These are phyloP conservation scores for Symbiodinium pilosum DNA, from an alignment of 73 alveolate species.

Conservation along the genomic window DNA sequence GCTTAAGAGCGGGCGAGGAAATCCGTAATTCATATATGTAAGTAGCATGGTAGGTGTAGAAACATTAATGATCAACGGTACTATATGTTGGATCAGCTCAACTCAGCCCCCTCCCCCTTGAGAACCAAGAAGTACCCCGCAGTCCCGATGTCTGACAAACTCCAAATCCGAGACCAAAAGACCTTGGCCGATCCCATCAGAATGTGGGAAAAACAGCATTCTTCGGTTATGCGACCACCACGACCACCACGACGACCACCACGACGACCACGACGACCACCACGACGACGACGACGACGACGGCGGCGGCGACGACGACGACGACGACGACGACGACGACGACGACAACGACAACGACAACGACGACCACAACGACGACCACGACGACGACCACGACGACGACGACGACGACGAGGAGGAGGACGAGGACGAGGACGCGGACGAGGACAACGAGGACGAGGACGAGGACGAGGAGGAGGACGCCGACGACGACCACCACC, in stretches of 20 bases:
- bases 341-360: conserved; percentile 17
- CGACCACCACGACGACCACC: background rate
- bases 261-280: background rate
- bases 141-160: too few species aligned
- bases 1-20: too few species aligned
- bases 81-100: too few species aligned
- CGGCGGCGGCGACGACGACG: conserved; percentile 11
- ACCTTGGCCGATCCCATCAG: too few species aligned
- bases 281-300: background rate
- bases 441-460: background rate
- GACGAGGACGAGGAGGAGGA: background rate
- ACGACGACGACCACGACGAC: conserved; percentile 20
- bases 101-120: too few species aligned
- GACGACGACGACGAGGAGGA: conserved; percentile 19
- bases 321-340: conserved; percentile 29
- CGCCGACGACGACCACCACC: background rate
- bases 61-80: too few species aligned
- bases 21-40: too few species aligned
- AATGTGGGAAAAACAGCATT: too few species aligned
- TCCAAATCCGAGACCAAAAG: too few species aligned
- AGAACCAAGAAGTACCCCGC: too few species aligned
- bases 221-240: too few species aligned
- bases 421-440: background rate
- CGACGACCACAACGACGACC: background rate
- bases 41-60: too few species aligned